These are phyloP conservation scores for Antitrichia curtipendula DNA, from an alignment of 225 moss, liverwort and hornwort genomes.

Conservation along the genomic window DNA sequence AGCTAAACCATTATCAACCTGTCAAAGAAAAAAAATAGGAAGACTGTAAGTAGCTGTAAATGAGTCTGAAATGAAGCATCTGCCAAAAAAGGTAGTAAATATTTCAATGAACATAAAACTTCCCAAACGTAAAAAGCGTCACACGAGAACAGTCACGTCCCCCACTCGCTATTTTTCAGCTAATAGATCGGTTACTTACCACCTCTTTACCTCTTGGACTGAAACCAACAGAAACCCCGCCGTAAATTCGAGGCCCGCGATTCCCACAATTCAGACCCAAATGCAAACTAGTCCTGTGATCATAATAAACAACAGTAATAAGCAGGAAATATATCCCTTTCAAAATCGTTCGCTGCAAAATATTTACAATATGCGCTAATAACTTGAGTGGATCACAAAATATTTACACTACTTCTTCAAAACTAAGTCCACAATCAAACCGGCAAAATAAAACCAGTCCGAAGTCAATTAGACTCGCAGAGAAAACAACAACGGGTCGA, in stretches of 20 bases:
- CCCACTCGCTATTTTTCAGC: not conserved
- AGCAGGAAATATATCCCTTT: not conserved
- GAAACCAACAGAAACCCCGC: slow-evolving; percentile 71
- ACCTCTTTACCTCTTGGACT: slow-evolving; percentile 90
- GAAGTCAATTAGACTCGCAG: not conserved
- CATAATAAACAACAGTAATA: not conserved
- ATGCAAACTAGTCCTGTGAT: slow-evolving; percentile 32
- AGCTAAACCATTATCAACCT: slow-evolving; percentile 82
- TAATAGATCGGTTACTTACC: slow-evolving; percentile 39
- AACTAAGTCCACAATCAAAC: not conserved
- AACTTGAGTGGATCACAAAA: not conserved
- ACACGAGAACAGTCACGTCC: not conserved
- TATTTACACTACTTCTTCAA: not conserved
- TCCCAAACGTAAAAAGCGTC: not conserved
- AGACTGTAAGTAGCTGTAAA: not conserved
- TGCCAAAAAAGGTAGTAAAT: not conserved
- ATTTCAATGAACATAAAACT: not conserved
- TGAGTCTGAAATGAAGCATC: not conserved
- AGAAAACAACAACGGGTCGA: not conserved
- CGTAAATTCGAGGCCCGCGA: slow-evolving; percentile 49
- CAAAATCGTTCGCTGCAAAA: not conserved
- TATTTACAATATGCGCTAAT: not conserved
- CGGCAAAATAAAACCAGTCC: not conserved
- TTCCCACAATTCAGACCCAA: slow-evolving; percentile 44
- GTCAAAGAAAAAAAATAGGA: not conserved